Evolutionary conservation across 1,139 yeast species (phyloP).

Genomic region (Hemisphaericaspora subhashii): DNA sequence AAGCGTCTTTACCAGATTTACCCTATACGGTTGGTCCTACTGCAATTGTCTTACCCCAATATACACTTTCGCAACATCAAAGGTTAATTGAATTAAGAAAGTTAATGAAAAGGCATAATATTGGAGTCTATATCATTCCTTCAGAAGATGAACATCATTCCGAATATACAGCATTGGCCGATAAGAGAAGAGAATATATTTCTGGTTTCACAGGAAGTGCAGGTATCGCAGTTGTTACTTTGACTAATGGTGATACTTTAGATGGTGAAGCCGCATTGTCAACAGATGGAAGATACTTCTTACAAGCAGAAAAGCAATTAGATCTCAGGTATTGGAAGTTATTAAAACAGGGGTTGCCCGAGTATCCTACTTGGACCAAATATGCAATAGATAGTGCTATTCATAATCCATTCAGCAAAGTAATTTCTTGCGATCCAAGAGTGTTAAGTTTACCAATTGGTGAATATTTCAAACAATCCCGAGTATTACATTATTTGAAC

Average conservation of each 20-base stretch:
- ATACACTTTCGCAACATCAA: conserved; percentile 16
- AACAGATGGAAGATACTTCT: conserved; percentile 59
- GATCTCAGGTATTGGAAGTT: conserved; percentile 36
- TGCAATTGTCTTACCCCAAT: conserved; percentile 12
- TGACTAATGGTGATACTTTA: conserved; percentile 30
- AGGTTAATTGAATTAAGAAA: conserved; percentile 35
- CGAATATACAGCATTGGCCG: conserved; percentile 53
- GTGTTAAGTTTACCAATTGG: conserved; percentile 35
- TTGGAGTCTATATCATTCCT: conserved; percentile 55
- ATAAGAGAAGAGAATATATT: conserved; percentile 50
- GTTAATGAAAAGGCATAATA: conserved; percentile 40
- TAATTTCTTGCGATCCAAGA: conserved; percentile 43
- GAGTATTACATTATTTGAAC: conserved; percentile 19
- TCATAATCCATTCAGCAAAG: conserved; percentile 32
- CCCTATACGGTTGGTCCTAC: conserved; percentile 19
- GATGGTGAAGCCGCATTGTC: conserved; percentile 48
- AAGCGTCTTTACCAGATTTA: conserved; percentile 25
- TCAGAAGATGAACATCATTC: conserved; percentile 63
- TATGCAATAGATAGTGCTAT: conserved; percentile 38
- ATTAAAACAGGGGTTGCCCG: conserved; percentile 39
- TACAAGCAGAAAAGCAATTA: conserved; percentile 46
- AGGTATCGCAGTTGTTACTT: conserved; percentile 53
- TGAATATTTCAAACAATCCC: conserved; percentile 31
- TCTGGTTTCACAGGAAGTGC: conserved; percentile 60
- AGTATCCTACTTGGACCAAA: conserved; percentile 39